Conservation (phyloP, 768 basidiomycete species). For the Sistotremastrum suecicum region DNA sequence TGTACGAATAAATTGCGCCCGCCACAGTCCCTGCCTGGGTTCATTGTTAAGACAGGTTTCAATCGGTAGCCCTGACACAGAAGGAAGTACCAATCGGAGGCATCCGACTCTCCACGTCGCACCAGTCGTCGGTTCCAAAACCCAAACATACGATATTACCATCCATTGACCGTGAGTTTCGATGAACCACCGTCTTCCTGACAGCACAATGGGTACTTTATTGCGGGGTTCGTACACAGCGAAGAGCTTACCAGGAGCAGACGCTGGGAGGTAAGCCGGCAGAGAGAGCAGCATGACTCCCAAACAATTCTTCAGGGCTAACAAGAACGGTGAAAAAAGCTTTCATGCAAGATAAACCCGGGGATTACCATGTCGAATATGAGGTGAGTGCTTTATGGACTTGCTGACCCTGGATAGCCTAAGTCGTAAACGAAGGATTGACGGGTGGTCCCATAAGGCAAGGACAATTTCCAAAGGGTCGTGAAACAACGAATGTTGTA, state of each 20-base stretch:
- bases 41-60: not conserved
- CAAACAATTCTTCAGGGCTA: slow-evolving; percentile 26
- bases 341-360: too few species aligned
- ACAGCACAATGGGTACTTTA: not conserved
- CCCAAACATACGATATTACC: slow-evolving; percentile 36
- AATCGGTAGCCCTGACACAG: not conserved
- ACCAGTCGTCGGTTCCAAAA: slow-evolving; percentile 37
- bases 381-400: slow-evolving; percentile 23
- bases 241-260: slow-evolving; percentile 17
- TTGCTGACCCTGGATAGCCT: slow-evolving; percentile 18
- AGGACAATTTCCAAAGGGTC: slow-evolving; percentile 4
- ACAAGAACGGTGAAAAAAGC: too few species aligned
- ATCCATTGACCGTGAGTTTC: slow-evolving; percentile 32
- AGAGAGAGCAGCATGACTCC: slow-evolving; percentile 28
- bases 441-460: slow-evolving; percentile 14
- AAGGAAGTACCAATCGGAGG: slow-evolving; percentile 24
- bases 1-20: slow-evolving; percentile 20
- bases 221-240: not conserved
- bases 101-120: slow-evolving; percentile 35
- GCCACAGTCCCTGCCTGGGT: slow-evolving; percentile 19
- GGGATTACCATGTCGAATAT: slow-evolving; percentile 23
- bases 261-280: slow-evolving; percentile 27
- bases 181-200: slow-evolving; percentile 26
- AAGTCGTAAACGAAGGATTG: slow-evolving; percentile 18
- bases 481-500: slow-evolving; percentile 1